Evolutionary conservation across 352 stramenopile species (phyloP), one percentile per base, ranked within the genome.

Genomic region (Pythium aphanidermatum): DNA sequence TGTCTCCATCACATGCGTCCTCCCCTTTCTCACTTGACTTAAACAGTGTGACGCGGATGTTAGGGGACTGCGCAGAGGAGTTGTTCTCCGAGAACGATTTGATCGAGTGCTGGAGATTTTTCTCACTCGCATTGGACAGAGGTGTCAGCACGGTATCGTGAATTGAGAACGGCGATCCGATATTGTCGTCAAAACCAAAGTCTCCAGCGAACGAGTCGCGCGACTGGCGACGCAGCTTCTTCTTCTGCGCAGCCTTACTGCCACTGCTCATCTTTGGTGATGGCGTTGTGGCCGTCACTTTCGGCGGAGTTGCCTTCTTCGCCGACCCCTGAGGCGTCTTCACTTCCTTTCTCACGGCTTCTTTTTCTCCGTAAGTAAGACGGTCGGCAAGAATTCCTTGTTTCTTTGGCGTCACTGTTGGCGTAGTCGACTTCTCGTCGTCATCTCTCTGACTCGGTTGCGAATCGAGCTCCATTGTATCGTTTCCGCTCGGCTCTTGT

Each of bases 61-160:
- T 61, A 0, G 70, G 74, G 2, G 71, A 82, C 2, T 70, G 40
- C 6, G 34, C 13, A 3, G 65, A 81, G n/a, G n/a, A n/a, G 1
- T 44, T 50, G 42, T 70, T 74, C n/a, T 74, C 65, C 0, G 67
- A 75, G 50, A 83, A 85, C 1, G 65, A 65, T 16, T 66, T 67
- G 43, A 83, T 83, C 1, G 63, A 73, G 9, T 66, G 62, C 21
- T n/a, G n/a, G n/a, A 87, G 51, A 20, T 72, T 74, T 10, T 77
- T 72, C 48, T 86, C 68, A 29, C 77, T 89, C 26, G 72, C 76
- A 40, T 87, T 84, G 0, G 75, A 87, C 1, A 90, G 25, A 3
- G 78, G 78, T 0, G 74, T 86, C n/a, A 87, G 36, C n/a, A 69
- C 45, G 4, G 59, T 71, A 7, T 80, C 71, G 23, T 83, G 63